Evolutionary conservation across 2,329 filamentous ascomycete species (phyloP).

Genomic region (Aspergillus melleus): DNA sequence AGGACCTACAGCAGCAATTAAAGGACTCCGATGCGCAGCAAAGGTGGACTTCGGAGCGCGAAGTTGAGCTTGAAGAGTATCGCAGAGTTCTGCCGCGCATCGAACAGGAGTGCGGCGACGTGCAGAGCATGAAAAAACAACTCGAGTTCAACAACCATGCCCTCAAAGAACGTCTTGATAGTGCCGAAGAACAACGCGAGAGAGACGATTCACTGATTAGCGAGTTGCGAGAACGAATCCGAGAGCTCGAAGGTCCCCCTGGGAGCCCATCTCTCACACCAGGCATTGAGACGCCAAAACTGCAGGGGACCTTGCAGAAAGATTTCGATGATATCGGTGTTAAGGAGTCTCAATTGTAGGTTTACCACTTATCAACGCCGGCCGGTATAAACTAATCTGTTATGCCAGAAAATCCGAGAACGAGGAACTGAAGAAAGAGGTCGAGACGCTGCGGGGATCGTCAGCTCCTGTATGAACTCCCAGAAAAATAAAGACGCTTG

Average conservation of each 20-base stretch:
- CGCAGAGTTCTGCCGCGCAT: conserved; percentile 47
- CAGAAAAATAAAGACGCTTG: background rate
- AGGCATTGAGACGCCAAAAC: conserved; percentile 39
- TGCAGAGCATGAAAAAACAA: conserved; percentile 50
- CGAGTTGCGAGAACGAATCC: conserved; percentile 43
- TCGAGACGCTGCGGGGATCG: conserved; percentile 32
- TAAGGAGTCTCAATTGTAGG: conserved; percentile 42
- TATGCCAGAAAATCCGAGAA: conserved; percentile 42
- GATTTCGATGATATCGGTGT: conserved; percentile 44
- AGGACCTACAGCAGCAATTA: conserved; percentile 48
- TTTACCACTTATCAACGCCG: conserved; percentile 1
- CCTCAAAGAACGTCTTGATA: conserved; percentile 45
- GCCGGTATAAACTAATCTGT: background rate
- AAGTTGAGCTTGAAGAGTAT: conserved; percentile 46
- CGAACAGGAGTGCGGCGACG: conserved; percentile 50
- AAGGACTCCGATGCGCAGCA: conserved; percentile 46
- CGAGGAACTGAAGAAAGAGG: conserved; percentile 40
- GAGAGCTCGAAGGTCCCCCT: conserved; percentile 42
- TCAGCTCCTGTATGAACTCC: conserved; percentile 19
- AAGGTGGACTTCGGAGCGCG: conserved; percentile 40
- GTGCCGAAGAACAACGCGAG: conserved; percentile 44
- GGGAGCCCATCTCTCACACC: conserved; percentile 40
- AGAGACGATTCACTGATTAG: conserved; percentile 44
- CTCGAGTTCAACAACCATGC: conserved; percentile 51
- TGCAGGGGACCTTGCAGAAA: conserved; percentile 42